Conservation (phyloP, 768 basidiomycete species). For the Lentinus tigrinus region DNA sequence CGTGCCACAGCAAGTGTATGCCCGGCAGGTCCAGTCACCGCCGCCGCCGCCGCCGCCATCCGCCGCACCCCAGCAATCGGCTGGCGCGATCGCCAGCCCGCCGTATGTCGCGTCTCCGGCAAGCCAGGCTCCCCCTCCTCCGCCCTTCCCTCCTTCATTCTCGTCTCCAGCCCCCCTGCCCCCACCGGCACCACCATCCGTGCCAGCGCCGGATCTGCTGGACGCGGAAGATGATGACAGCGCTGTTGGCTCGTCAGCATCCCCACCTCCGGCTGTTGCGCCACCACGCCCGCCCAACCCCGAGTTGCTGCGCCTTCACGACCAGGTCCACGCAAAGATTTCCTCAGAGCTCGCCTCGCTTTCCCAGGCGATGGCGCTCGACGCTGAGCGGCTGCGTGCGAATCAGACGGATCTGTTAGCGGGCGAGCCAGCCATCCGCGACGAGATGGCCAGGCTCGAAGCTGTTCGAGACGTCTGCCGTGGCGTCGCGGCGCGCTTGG, state of each 20-base stretch:
- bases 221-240: slow-evolving; percentile 45
- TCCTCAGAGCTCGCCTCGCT: slow-evolving; percentile 71
- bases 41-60: slow-evolving; percentile 29
- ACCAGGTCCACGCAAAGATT: slow-evolving; percentile 74
- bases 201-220: slow-evolving; percentile 54
- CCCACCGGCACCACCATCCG: slow-evolving; percentile 18
- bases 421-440: slow-evolving; percentile 91
- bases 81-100: slow-evolving; percentile 21
- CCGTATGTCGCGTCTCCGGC: slow-evolving; percentile 24
- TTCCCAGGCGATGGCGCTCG: slow-evolving; percentile 57
- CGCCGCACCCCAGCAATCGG: slow-evolving; percentile 25
- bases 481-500: slow-evolving; percentile 68
- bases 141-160: slow-evolving; percentile 14
- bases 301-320: slow-evolving; percentile 79
- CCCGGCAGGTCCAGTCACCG: slow-evolving; percentile 21
- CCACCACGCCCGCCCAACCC: slow-evolving; percentile 90
- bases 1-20: background rate
- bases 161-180: slow-evolving; percentile 10
- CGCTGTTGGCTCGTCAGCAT: slow-evolving; percentile 16
- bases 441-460: slow-evolving; percentile 93
- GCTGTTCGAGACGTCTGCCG: slow-evolving; percentile 91
- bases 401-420: slow-evolving; percentile 83
- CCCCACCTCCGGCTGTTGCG: slow-evolving; percentile 31
- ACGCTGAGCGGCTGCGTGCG: slow-evolving; percentile 74
- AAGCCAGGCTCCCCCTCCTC: slow-evolving; percentile 11